These are phyloP conservation scores for Musa balbisiana DNA, from an alignment of 202 grass and related monocot species.

Conservation along the genomic window DNA sequence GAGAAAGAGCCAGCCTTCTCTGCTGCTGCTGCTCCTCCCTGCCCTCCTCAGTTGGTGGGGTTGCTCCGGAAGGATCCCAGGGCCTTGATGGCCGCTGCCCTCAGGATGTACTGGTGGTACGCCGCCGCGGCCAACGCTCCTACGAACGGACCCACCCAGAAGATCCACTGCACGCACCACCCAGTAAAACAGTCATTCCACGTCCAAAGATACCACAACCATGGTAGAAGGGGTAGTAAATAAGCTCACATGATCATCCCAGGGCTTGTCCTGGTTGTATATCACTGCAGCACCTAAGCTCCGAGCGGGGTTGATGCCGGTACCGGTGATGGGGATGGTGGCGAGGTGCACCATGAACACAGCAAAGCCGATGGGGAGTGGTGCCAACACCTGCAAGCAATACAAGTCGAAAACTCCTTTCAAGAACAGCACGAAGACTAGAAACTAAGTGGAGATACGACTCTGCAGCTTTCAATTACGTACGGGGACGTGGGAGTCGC, in stretches of 20 bases:
- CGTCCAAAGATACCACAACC: not conserved
- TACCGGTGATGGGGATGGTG: slow-evolving; percentile 16
- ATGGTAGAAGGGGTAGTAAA: not conserved
- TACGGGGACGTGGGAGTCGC: slow-evolving; percentile 53
- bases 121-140: slow-evolving; percentile 9
- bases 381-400: slow-evolving; percentile 1
- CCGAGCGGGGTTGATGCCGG: slow-evolving; percentile 13
- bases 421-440: no score
- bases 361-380: slow-evolving; percentile 4
- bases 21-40: not conserved
- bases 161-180: not conserved
- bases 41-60: not conserved
- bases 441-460: no score
- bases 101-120: slow-evolving; percentile 15
- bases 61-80: slow-evolving; percentile 12
- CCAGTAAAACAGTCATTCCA: not conserved
- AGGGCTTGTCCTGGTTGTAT: slow-evolving; percentile 12
- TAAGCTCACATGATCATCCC: slow-evolving; percentile 9
- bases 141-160: slow-evolving; percentile 4
- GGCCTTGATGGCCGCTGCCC: slow-evolving; percentile 7
- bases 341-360: slow-evolving; percentile 16
- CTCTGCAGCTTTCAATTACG: not conserved
- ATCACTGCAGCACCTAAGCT: slow-evolving; percentile 10
- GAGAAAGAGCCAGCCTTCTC: not conserved
- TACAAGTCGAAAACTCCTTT: not conserved